Base-by-base conservation (phyloP, 192 early-diverging fungal species). In the Podila epigama region DNA sequence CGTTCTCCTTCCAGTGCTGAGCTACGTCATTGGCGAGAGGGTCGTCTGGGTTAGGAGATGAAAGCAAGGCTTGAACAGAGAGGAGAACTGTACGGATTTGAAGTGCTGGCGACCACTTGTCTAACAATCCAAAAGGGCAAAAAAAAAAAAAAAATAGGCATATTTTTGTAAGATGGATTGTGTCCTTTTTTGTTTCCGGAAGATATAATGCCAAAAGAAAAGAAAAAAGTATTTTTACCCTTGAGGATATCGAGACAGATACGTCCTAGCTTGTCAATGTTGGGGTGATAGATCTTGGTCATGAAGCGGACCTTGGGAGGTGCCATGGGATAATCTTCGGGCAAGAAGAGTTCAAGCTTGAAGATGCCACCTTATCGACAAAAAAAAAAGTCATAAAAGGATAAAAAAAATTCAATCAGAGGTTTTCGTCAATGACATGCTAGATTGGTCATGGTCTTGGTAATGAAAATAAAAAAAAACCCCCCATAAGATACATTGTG, bases 191-290 rank as follows among this genome's bases (percentile, higher is more conserved):
- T n/a, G 40, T 16, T 52, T 41, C 12, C 29, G 13, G 13, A 36
- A 2, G 3, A n/a, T 56, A 56, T n/a, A 56, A n/a, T 18, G 18
- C n/a, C 13, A 1, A 42, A 16, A n/a, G 41, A 42, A n/a, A 2
- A n/a, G 3, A 12, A 42, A n/a, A 16, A n/a, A 12, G 20, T 16
- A 5, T 16, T 25, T 22, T 73, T 68, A 94, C 93, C 94, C 86
- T 99, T 99, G 63, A 99, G 80, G 82, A 99, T 99, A 75, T 99
- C 97, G 61, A 99, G 85, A 59, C 97, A 99, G 68, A 99, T 98
- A 56, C 96, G 89, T 22, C 97, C 97, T 27, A 98, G 89, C 85
- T 96, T 98, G 83, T 99, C 97, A 79, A 99, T 99, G 79, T 99
- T 99, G 22, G 96, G 96, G 79, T 98, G 96, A 84, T 99, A 99